Conservation (phyloP, 2,329 filamentous ascomycete species). For the Sporothrix luriei region DNA sequence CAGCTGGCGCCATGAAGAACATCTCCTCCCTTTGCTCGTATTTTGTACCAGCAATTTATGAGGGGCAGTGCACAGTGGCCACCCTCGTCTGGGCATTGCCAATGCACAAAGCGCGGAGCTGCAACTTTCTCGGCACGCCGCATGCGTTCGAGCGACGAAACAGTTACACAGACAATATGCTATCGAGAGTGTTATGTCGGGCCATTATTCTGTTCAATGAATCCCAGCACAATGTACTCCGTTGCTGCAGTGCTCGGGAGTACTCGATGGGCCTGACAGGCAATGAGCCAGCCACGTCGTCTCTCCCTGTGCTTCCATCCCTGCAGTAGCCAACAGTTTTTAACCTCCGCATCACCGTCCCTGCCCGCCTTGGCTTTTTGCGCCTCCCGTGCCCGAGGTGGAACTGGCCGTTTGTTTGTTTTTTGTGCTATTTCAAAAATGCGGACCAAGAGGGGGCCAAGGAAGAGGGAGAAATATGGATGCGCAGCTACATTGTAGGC, state of each 20-base stretch:
- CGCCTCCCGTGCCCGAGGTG: background rate
- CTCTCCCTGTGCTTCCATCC: slow-evolving; percentile 19
- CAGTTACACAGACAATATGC: no score
- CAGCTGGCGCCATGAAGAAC: slow-evolving; percentile 2
- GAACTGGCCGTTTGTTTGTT: no score
- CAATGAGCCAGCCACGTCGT: background rate
- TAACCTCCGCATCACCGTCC: background rate
- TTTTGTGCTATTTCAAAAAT: background rate
- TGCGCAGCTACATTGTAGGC: slow-evolving; percentile 7
- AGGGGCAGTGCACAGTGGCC: background rate
- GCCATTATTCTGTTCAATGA: no score
- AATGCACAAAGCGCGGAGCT: slow-evolving; percentile 12
- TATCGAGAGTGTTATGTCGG: no score
- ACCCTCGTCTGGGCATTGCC: slow-evolving; percentile 13
- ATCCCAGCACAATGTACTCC: background rate
- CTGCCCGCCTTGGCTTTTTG: background rate
- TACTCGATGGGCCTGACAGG: background rate
- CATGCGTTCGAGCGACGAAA: background rate
- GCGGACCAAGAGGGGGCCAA: background rate
- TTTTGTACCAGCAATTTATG: background rate
- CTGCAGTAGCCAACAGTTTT: slow-evolving; percentile 1
- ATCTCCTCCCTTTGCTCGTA: slow-evolving; percentile 10
- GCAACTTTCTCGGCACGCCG: background rate
- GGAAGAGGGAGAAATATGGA: background rate
- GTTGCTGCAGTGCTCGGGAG: background rate